These are phyloP conservation scores for Wickerhamiella vanderwaltii DNA, from an alignment of 805 yeast species.

Conservation along the genomic window DNA sequence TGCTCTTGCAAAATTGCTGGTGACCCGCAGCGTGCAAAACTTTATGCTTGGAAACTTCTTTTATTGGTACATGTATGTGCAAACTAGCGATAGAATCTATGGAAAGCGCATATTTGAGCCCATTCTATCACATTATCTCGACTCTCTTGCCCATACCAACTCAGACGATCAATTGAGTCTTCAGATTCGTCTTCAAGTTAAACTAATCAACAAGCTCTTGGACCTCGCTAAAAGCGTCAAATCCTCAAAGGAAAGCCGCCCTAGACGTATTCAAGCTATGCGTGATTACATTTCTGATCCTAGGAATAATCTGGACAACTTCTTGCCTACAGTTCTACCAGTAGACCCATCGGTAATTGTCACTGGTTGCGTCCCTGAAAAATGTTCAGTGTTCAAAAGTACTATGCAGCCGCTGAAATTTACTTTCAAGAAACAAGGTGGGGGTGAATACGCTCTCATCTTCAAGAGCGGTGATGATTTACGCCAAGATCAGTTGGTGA, in stretches of 20 bases:
- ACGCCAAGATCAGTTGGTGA: slow-evolving; percentile 93
- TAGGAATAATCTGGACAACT: slow-evolving; percentile 29
- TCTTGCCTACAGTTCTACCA: slow-evolving; percentile 59
- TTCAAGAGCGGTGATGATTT: slow-evolving; percentile 93
- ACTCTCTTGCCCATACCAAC: slow-evolving; percentile 25
- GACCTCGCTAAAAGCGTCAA: slow-evolving; percentile 54
- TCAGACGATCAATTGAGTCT: slow-evolving; percentile 23
- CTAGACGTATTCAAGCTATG: slow-evolving; percentile 58
- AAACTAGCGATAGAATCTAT: slow-evolving; percentile 50
- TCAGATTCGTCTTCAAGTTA: slow-evolving; percentile 42
- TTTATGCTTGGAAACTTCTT: slow-evolving; percentile 64
- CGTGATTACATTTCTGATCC: slow-evolving; percentile 44
- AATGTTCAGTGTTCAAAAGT: slow-evolving; percentile 79
- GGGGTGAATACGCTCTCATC: slow-evolving; percentile 60
- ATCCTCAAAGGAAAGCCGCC: slow-evolving; percentile 59
- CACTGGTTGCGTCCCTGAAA: slow-evolving; percentile 65
- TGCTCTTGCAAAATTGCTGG: slow-evolving; percentile 45
- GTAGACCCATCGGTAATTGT: slow-evolving; percentile 68
- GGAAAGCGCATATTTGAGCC: slow-evolving; percentile 35
- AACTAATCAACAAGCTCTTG: slow-evolving; percentile 54
- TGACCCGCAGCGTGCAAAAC: slow-evolving; percentile 56
- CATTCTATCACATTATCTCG: slow-evolving; percentile 36
- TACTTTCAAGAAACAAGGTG: slow-evolving; percentile 48
- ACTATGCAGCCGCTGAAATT: slow-evolving; percentile 81
- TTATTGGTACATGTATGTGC: slow-evolving; percentile 88